phyloP scores from a whole-genome alignment of 768 basidiomycete species.

The Auricularia sp. region DNA sequence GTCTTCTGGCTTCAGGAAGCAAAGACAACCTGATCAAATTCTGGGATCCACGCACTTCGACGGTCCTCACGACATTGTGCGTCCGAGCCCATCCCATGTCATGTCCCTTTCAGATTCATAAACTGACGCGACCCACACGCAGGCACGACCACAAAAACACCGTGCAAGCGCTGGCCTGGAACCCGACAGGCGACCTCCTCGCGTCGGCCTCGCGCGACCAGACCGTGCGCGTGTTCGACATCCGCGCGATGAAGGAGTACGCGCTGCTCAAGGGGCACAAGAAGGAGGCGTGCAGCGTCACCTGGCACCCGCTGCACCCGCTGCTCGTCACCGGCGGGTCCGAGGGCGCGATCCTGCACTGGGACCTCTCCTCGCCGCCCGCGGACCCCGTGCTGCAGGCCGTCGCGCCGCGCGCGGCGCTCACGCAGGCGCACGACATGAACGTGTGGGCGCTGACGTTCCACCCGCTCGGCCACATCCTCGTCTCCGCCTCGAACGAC shows the following conservation, averaged over 20 bases:
- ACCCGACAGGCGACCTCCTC: constrained; percentile 85
- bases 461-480: constrained; percentile 91
- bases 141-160: constrained; percentile 98
- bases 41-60: constrained; percentile 95
- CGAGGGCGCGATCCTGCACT: constrained; percentile 89
- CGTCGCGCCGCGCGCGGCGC: constrained; percentile 57
- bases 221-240: constrained; percentile 91
- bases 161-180: constrained; percentile 88
- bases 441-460: constrained; percentile 94
- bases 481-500: constrained; percentile 93
- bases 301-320: constrained; percentile 95
- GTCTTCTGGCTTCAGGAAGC: constrained; percentile 85
- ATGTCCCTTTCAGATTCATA: neutral
- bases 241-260: constrained; percentile 95
- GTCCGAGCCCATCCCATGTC: constrained; percentile 15
- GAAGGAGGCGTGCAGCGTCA: constrained; percentile 92
- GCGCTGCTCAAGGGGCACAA: constrained; percentile 90
- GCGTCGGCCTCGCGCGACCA: constrained; percentile 94
- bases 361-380: constrained; percentile 52
- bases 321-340: constrained; percentile 89
- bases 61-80: constrained; percentile 81
- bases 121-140: neutral
- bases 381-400: constrained; percentile 8
- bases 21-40: constrained; percentile 99
- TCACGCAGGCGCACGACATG: constrained; percentile 96